Percentiles rank a stretch among this genome's conserved stretches.
Evolutionary conservation across 148 eudicot genomes (phyloP).

Genomic region (Nepenthes gracilis): DNA sequence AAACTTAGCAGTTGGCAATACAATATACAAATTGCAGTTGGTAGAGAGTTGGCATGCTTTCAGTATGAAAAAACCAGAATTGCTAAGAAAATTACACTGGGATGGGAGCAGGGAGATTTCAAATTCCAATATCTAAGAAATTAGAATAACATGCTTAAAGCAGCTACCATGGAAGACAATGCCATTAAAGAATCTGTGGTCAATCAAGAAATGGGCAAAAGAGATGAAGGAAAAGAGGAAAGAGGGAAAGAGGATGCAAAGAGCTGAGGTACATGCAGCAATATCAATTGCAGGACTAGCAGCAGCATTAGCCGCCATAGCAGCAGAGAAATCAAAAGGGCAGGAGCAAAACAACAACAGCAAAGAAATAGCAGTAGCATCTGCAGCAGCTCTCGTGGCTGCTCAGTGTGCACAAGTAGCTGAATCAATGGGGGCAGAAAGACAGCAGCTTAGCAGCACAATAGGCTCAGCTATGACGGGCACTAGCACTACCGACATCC

Average conservation of each 20-base stretch:
- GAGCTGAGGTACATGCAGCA: conserved; percentile 96
- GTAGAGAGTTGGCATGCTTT: too few relatives aligned
- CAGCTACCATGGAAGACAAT: conserved; percentile 61
- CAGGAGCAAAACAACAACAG: conserved; percentile 11
- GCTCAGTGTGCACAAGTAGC: conserved; percentile 90
- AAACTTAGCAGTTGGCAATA: too few relatives aligned
- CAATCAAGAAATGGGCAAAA: conserved; percentile 79
- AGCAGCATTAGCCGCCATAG: conserved; percentile 83
- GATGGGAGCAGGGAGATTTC: too few relatives aligned
- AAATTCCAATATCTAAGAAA: too few relatives aligned
- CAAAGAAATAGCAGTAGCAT: conserved; percentile 56
- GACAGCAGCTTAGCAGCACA: conserved; percentile 47
- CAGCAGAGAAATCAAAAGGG: conserved; percentile 49
- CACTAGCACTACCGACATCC: conserved; percentile 61
- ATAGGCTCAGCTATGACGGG: conserved; percentile 69
- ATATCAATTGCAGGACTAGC: conserved; percentile 90
- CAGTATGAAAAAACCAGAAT: too few relatives aligned
- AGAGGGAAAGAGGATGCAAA: conserved; percentile 70
- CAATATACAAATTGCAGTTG: too few relatives aligned
- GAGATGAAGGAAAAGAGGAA: conserved; percentile 77
- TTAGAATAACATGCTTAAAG: not conserved
- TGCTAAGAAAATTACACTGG: too few relatives aligned
- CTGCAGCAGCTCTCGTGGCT: conserved; percentile 83
- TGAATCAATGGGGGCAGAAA: conserved; percentile 78
- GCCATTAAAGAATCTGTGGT: conserved; percentile 39